A percentile compares a stretch with the other conserved stretches of the same genome.
phyloP scores from a whole-genome alignment of 2,329 filamentous ascomycete genomes.

The Colletotrichum viniferum region DNA sequence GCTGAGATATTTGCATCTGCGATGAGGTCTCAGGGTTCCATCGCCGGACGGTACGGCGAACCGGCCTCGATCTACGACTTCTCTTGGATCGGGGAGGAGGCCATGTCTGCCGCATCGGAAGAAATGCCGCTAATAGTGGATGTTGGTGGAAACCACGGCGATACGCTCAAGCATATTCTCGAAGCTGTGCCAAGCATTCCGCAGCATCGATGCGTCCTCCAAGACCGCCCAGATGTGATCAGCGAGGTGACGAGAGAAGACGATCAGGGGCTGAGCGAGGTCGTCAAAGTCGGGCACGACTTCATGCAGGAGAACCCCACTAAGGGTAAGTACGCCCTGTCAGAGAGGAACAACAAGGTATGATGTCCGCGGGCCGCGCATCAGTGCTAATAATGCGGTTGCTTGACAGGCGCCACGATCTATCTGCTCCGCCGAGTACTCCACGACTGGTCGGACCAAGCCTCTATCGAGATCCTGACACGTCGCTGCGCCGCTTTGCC shows the following conservation, averaged over 20 bases:
- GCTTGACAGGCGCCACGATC: conserved; percentile 31
- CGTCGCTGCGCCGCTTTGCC: conserved; percentile 29
- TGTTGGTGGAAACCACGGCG: conserved; percentile 33
- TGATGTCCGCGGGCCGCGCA: background rate
- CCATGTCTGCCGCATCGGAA: background rate
- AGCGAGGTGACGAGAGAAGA: conserved; percentile 23
- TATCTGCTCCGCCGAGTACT: conserved; percentile 39
- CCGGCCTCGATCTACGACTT: conserved; percentile 29
- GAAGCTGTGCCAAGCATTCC: conserved; percentile 26
- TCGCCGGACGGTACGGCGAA: background rate
- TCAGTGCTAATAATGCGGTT: background rate
- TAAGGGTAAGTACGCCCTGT: background rate
- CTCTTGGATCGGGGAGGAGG: conserved; percentile 27
- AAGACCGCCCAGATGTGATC: conserved; percentile 33
- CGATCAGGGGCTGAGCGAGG: conserved; percentile 18
- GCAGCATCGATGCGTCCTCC: conserved; percentile 30
- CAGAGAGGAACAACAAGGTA: background rate
- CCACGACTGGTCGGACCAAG: conserved; percentile 38
- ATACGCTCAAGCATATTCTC: conserved; percentile 25
- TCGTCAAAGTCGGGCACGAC: conserved; percentile 27
- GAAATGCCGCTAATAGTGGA: conserved; percentile 31
- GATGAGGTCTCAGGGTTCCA: background rate
- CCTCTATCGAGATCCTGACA: conserved; percentile 30
- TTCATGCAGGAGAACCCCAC: conserved; percentile 25
- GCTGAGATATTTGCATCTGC: background rate